These are phyloP conservation scores for Xylaria castorea DNA, from an alignment of 495 filamentous ascomycete species.

Conservation along the genomic window DNA sequence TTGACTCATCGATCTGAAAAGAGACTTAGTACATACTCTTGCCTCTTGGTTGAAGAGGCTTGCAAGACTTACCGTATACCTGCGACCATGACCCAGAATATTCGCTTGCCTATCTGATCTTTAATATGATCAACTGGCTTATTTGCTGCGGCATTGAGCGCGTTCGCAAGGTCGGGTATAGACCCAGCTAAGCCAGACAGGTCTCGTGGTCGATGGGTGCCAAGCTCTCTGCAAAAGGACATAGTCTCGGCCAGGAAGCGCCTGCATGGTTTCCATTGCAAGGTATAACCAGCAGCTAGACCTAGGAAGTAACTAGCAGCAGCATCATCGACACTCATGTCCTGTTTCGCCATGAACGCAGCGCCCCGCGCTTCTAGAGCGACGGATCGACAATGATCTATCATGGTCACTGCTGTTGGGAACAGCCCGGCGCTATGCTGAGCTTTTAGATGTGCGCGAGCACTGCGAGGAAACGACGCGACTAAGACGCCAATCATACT, in stretches of 20 bases:
- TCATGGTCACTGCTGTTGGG: slow-evolving; percentile 72
- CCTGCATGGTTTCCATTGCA: slow-evolving; percentile 69
- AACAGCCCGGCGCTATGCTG: slow-evolving; percentile 62
- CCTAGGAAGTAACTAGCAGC: slow-evolving; percentile 85
- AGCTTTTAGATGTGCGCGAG: slow-evolving; percentile 70
- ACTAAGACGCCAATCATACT: slow-evolving; percentile 81
- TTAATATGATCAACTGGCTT: slow-evolving; percentile 68
- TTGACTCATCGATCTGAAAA: slow-evolving; percentile 66
- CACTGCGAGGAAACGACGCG: slow-evolving; percentile 82
- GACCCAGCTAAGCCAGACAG: slow-evolving; percentile 2
- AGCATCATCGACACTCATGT: slow-evolving; percentile 78
- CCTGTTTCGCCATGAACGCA: slow-evolving; percentile 68
- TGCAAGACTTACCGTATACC: slow-evolving; percentile 58
- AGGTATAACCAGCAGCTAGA: slow-evolving; percentile 71
- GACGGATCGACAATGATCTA: slow-evolving; percentile 75
- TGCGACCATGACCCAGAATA: slow-evolving; percentile 80
- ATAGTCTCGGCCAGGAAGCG: slow-evolving; percentile 77
- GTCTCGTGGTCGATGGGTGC: slow-evolving; percentile 37
- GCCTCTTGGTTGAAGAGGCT: neutral
- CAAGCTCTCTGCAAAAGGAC: slow-evolving; percentile 72
- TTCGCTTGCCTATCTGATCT: slow-evolving; percentile 76
- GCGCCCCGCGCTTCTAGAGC: slow-evolving; percentile 74
- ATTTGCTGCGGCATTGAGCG: slow-evolving; percentile 36
- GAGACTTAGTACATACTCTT: slow-evolving; percentile 20
- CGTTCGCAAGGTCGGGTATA: slow-evolving; percentile 20